These are phyloP conservation scores for Paramecium sexaurelia DNA, from an alignment of 73 alveolate species.

Conservation along the genomic window DNA sequence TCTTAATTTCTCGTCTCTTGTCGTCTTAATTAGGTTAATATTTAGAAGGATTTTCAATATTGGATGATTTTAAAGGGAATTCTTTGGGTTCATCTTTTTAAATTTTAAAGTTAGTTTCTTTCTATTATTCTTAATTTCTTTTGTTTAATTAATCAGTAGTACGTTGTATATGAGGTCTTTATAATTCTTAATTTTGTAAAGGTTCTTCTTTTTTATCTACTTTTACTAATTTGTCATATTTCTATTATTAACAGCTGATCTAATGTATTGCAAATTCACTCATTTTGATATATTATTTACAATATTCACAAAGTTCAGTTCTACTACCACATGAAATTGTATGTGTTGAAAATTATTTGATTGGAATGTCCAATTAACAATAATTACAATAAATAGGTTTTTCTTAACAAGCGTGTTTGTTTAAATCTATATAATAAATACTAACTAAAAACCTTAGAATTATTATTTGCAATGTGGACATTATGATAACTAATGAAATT, in stretches of 20 bases:
- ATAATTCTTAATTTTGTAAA: background rate
- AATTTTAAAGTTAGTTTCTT: background rate
- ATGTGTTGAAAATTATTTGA: background rate
- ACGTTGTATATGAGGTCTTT: background rate
- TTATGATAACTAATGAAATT: background rate
- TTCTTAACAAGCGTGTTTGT: background rate
- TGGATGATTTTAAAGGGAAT: background rate
- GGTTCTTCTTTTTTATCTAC: background rate
- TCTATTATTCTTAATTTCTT: background rate
- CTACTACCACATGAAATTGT: constrained; percentile 8
- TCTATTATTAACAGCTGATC: background rate
- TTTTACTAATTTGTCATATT: background rate
- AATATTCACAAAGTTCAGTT: background rate
- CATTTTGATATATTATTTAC: background rate
- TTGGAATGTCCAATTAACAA: background rate
- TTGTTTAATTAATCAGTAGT: background rate
- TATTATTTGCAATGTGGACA: background rate
- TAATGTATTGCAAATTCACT: background rate
- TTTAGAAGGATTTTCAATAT: background rate
- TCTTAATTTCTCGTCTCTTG: background rate
- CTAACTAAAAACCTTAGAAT: background rate
- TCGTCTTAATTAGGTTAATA: background rate
- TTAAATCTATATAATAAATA: background rate
- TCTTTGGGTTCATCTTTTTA: background rate
- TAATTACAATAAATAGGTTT: background rate